Evolutionary conservation across 179 eudicot species (phyloP).

Genomic region (Spergularia azorica): DNA sequence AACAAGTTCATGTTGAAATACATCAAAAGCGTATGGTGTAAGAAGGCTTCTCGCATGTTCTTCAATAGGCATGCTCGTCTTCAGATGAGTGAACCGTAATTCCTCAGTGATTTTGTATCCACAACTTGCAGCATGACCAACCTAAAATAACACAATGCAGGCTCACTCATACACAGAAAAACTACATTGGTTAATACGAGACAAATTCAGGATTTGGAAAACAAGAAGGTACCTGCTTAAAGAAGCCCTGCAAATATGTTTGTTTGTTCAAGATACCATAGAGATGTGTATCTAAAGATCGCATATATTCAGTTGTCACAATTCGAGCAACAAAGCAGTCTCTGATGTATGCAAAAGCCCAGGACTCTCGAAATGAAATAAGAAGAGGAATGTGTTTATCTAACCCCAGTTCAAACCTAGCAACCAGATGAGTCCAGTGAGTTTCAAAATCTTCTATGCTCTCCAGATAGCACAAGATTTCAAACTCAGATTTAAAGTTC

Average conservation of each 20-base stretch:
- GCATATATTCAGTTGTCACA: slow-evolving; percentile 29
- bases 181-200: not conserved
- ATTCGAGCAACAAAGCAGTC: slow-evolving; percentile 43
- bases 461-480: slow-evolving; percentile 36
- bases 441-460: slow-evolving; percentile 39
- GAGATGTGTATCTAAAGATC: slow-evolving; percentile 29
- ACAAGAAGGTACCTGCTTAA: slow-evolving; percentile 39
- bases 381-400: slow-evolving; percentile 43
- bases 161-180: slow-evolving; percentile 7
- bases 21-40: slow-evolving; percentile 45
- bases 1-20: slow-evolving; percentile 42
- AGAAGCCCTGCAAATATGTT: slow-evolving; percentile 37
- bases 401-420: slow-evolving; percentile 35
- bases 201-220: not conserved
- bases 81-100: slow-evolving; percentile 30
- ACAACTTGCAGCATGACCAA: slow-evolving; percentile 31
- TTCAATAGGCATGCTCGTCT: slow-evolving; percentile 49
- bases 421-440: slow-evolving; percentile 39
- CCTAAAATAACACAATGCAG: slow-evolving; percentile 31
- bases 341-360: slow-evolving; percentile 46
- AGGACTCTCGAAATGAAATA: slow-evolving; percentile 31
- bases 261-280: slow-evolving; percentile 37
- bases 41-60: slow-evolving; percentile 45
- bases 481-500: slow-evolving; percentile 40
- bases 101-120: slow-evolving; percentile 31